Conservation (phyloP, 495 filamentous ascomycete genomes). For the Opeltia flavorubescens region DNA sequence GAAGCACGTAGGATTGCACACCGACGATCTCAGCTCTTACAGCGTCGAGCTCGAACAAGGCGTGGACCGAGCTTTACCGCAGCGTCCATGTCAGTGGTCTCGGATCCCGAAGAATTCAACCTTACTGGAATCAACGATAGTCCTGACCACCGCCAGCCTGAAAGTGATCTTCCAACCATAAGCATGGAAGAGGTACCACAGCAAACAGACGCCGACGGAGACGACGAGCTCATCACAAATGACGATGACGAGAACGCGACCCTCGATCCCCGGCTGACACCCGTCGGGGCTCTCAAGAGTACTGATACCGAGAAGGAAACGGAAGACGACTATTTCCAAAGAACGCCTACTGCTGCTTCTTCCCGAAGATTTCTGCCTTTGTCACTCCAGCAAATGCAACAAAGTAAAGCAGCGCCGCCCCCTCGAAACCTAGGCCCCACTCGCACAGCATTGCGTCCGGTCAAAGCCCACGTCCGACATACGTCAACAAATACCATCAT, state of each 20-base stretch:
- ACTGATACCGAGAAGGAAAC: conserved; percentile 11
- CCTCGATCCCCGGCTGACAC: conserved; percentile 18
- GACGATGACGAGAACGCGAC: conserved; percentile 42
- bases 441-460: conserved; percentile 19
- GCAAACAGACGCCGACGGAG: conserved; percentile 69
- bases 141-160: neutral
- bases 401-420: conserved; percentile 3
- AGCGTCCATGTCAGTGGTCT: conserved; percentile 36
- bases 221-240: conserved; percentile 79
- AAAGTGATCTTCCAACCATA: conserved; percentile 7
- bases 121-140: conserved; percentile 3
- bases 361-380: conserved; percentile 17
- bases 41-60: conserved; percentile 21
- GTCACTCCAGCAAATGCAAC: conserved; percentile 12
- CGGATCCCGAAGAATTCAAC: conserved; percentile 42
- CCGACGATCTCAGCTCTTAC: conserved; percentile 16
- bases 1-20: conserved; percentile 30
- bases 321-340: conserved; percentile 34
- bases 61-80: conserved; percentile 36
- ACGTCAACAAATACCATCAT: conserved; percentile 67
- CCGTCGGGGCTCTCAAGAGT: conserved; percentile 22
- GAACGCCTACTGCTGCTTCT: conserved; percentile 17
- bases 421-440: conserved; percentile 1
- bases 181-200: conserved; percentile 23
- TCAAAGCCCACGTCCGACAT: conserved; percentile 43